These are phyloP conservation scores for Striga hermonthica DNA, from an alignment of 305 asterid genomes.

Conservation along the genomic window DNA sequence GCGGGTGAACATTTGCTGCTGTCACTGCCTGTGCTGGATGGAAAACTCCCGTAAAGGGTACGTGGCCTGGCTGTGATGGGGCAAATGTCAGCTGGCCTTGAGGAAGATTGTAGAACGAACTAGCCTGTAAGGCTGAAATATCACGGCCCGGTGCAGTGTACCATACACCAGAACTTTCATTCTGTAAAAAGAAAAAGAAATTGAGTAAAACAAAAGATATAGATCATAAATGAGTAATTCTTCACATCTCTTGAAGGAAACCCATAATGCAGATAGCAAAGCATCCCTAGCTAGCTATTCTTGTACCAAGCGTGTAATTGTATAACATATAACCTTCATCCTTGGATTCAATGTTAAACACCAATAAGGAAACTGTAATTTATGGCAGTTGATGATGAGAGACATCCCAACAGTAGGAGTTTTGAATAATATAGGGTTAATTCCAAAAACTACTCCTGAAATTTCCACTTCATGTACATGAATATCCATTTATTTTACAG, in stretches of 20 bases:
- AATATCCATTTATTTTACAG: neutral
- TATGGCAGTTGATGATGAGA: too few relatives aligned
- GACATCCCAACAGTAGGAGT: too few relatives aligned
- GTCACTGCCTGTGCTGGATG: constrained; percentile 84
- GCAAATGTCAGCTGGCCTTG: constrained; percentile 79
- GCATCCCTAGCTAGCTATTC: neutral
- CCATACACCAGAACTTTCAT: constrained; percentile 80
- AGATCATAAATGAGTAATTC: constrained; percentile 22
- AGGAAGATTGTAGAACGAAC: constrained; percentile 82
- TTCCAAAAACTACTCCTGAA: too few relatives aligned
- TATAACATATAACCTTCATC: neutral
- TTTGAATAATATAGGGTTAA: too few relatives aligned
- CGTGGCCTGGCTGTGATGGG: constrained; percentile 81
- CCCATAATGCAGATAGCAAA: neutral
- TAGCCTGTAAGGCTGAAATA: constrained; percentile 63
- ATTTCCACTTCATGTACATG: neutral
- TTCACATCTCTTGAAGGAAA: constrained; percentile 6
- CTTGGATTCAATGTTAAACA: too few relatives aligned
- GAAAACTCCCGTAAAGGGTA: constrained; percentile 67
- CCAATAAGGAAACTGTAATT: too few relatives aligned
- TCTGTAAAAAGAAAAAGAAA: constrained; percentile 41
- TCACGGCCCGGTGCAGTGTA: constrained; percentile 65
- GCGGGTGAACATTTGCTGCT: constrained; percentile 66
- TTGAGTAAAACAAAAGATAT: neutral
- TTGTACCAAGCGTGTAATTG: constrained; percentile 1